Evolutionary conservation across 1,284 basidiomycete genomes (phyloP).

Genomic region (Coriolopsis trogii): DNA sequence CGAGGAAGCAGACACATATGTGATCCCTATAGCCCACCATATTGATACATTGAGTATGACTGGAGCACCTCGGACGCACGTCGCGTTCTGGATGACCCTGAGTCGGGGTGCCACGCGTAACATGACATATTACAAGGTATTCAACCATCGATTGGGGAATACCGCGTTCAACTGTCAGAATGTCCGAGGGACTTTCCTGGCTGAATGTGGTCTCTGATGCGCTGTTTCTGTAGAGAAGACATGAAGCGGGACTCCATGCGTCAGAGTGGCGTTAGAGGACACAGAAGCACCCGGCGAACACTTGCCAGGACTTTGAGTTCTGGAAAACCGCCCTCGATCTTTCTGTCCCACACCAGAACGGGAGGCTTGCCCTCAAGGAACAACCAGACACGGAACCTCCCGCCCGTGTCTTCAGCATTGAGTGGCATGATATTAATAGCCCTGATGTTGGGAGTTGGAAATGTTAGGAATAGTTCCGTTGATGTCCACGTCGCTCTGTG

Average conservation of each 20-base stretch:
- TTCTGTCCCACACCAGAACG: slow-evolving; percentile 75
- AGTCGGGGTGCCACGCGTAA: no score
- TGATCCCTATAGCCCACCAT: no score
- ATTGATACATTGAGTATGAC: no score
- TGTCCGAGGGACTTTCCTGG: slow-evolving; percentile 83
- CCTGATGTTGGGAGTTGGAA: slow-evolving; percentile 72
- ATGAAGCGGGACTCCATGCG: not conserved
- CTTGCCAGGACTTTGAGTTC: slow-evolving; percentile 83
- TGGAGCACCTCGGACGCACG: no score
- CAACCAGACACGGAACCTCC: slow-evolving; percentile 89
- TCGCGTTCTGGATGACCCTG: no score
- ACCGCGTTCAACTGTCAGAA: slow-evolving; percentile 57
- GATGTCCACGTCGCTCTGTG: slow-evolving; percentile 88
- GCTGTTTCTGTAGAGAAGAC: slow-evolving; percentile 70
- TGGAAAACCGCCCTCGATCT: slow-evolving; percentile 89
- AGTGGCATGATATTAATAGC: slow-evolving; percentile 75
- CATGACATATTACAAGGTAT: no score
- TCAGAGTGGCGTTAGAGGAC: not conserved
- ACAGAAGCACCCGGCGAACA: slow-evolving; percentile 13
- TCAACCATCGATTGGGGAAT: not conserved
- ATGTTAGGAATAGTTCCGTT: slow-evolving; percentile 88
- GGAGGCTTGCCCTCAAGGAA: slow-evolving; percentile 43
- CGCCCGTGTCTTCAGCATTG: slow-evolving; percentile 81
- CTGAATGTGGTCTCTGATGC: slow-evolving; percentile 79
- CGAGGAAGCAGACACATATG: no score